Conservation (phyloP, 2,329 filamentous ascomycete species). For the Aspergillus sp. region DNA sequence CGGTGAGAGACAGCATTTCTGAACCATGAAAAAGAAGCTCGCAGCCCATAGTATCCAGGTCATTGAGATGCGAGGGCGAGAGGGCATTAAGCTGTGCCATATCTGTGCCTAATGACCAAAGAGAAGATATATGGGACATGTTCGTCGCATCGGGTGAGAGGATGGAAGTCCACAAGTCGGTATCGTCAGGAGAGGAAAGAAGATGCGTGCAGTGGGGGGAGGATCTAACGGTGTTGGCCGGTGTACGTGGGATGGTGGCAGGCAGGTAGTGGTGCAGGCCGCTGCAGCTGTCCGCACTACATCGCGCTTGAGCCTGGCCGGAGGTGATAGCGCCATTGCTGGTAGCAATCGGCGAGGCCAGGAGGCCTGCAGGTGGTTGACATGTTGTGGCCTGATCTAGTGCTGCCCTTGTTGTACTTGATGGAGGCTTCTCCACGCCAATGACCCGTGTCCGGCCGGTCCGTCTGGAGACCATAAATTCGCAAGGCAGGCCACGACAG, state of each 20-base stretch:
- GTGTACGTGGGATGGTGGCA: neutral
- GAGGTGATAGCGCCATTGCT: neutral
- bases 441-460: constrained; percentile 13
- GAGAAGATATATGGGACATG: constrained; percentile 1
- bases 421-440: neutral
- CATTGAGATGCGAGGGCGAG: neutral
- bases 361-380: neutral
- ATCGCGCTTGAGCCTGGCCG: neutral
- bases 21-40: neutral
- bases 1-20: neutral
- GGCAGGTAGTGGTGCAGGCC: neutral
- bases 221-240: neutral
- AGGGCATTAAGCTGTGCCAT: neutral
- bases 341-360: too few relatives aligned
- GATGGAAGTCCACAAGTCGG: constrained; percentile 3
- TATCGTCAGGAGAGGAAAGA: neutral
- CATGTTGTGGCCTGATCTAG: neutral
- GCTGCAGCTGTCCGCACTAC: neutral
- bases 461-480: constrained; percentile 16
- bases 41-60: neutral
- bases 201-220: neutral
- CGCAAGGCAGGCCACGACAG: constrained; percentile 12
- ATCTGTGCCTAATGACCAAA: neutral
- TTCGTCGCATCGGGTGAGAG: neutral
- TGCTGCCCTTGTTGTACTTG: neutral